Evolutionary conservation across 257 asterid genomes (phyloP).

Genomic region (Ehretia macrophylla): DNA sequence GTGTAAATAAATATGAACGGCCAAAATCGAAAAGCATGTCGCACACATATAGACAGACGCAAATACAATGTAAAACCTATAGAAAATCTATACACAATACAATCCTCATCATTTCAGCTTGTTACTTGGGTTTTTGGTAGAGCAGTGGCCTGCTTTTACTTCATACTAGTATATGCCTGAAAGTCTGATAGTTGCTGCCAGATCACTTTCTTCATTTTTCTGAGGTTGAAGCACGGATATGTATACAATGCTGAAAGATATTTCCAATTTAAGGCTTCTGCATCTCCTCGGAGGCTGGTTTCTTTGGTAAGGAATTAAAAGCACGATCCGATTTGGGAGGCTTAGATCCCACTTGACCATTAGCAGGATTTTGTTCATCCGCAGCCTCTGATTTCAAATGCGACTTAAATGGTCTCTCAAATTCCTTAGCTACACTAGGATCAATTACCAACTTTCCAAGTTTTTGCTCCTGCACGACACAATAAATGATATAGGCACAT

Average conservation of each 20-base stretch:
- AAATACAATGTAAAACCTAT: background rate
- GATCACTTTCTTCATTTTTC: too few relatives aligned
- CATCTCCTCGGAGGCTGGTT: constrained; percentile 42
- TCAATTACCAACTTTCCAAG: constrained; percentile 69
- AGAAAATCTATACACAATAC: background rate
- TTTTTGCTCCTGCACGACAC: constrained; percentile 74
- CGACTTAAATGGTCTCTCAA: constrained; percentile 70
- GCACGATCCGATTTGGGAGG: constrained; percentile 36
- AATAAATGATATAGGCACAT: constrained; percentile 1
- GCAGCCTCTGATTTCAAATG: constrained; percentile 51
- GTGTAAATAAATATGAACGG: background rate
- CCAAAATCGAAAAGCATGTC: background rate
- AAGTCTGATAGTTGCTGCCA: too few relatives aligned
- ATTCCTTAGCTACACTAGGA: constrained; percentile 74
- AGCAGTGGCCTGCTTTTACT: too few relatives aligned
- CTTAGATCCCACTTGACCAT: constrained; percentile 33
- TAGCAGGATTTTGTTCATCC: constrained; percentile 38
- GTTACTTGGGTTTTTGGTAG: too few relatives aligned
- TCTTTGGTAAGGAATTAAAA: constrained; percentile 27
- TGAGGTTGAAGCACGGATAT: too few relatives aligned
- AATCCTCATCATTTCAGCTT: background rate
- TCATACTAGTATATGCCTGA: too few relatives aligned
- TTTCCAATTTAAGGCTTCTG: constrained; percentile 17
- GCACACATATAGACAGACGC: background rate
- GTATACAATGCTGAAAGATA: background rate